Conservation (phyloP, 179 eudicot species). For the Beta corolliflora region DNA sequence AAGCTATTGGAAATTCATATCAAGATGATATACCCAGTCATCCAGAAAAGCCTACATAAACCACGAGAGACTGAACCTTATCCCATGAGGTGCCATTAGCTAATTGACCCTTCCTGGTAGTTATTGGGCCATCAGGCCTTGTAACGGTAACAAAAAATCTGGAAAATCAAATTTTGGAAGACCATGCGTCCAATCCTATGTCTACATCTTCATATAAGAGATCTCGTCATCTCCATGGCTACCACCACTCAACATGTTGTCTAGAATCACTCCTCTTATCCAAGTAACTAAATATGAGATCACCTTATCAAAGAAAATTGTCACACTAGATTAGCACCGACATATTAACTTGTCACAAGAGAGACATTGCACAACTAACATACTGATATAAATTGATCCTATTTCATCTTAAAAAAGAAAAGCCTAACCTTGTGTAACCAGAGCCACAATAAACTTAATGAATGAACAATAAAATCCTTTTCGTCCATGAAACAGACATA, state of each 20-base stretch:
- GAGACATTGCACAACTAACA: neutral
- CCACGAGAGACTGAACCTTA: neutral
- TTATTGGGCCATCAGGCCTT: neutral
- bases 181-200: conserved; percentile 1
- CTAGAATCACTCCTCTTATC: neutral
- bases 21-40: neutral
- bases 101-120: neutral
- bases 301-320: neutral
- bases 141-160: neutral
- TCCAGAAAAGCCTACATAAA: neutral
- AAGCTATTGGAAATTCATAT: neutral
- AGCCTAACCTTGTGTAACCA: neutral
- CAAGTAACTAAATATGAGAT: neutral
- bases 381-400: neutral
- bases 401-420: neutral
- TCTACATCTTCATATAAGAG: neutral
- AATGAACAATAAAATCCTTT: neutral
- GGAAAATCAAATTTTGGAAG: conserved; percentile 3
- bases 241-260: neutral
- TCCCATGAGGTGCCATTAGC: neutral
- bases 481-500: no score
- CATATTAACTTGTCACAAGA: neutral
- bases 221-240: neutral
- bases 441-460: neutral
- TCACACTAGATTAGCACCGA: neutral